phyloP scores from a whole-genome alignment of 805 yeast species.

The Candida ortonii region DNA sequence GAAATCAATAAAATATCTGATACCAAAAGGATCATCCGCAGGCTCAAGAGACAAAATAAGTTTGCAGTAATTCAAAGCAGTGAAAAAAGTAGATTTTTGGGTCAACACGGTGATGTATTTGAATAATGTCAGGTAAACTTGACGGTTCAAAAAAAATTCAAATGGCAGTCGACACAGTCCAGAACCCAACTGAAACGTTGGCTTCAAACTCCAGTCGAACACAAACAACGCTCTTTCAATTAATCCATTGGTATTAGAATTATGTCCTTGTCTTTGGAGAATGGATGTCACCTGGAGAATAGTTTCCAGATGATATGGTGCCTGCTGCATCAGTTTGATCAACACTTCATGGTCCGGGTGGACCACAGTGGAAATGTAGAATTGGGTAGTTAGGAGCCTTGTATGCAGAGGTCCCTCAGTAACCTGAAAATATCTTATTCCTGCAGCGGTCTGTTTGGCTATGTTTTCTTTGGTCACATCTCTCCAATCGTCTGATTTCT shows the following conservation, averaged over 20 bases:
- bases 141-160: constrained; percentile 71
- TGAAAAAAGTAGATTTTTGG: constrained; percentile 71
- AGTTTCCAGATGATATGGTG: constrained; percentile 76
- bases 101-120: constrained; percentile 68
- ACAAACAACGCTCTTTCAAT: constrained; percentile 76
- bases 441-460: constrained; percentile 36
- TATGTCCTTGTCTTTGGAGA: constrained; percentile 72
- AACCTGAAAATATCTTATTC: constrained; percentile 59
- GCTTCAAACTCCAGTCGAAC: constrained; percentile 70
- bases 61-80: constrained; percentile 77
- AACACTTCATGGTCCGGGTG: constrained; percentile 80
- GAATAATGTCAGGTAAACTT: constrained; percentile 70
- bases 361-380: constrained; percentile 59
- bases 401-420: constrained; percentile 28
- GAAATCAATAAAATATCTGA: constrained; percentile 76
- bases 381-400: constrained; percentile 39
- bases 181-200: constrained; percentile 53
- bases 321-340: constrained; percentile 51
- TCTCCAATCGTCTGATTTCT: constrained; percentile 42
- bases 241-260: constrained; percentile 66
- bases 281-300: constrained; percentile 77
- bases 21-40: constrained; percentile 80
- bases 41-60: constrained; percentile 66
- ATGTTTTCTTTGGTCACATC: constrained; percentile 46
- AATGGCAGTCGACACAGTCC: constrained; percentile 70